Evolutionary conservation across 1,284 basidiomycete genomes (phyloP), one percentile per base, ranked within the genome.

Genomic region (Malassezia equina): DNA sequence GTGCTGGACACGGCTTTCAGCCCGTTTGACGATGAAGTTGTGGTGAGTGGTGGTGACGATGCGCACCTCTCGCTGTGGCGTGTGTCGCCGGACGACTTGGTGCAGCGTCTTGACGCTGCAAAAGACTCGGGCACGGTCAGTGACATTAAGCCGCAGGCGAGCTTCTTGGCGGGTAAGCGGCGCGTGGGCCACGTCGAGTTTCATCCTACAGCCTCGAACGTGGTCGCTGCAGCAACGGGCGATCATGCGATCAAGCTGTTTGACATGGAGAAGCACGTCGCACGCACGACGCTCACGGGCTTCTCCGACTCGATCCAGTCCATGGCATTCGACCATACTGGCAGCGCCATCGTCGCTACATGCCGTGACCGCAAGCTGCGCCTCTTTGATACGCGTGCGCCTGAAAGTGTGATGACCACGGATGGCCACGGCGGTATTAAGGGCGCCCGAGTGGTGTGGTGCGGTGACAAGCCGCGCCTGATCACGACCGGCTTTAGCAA

Each of bases 1-100:
- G 87, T 90, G n/a, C 85, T 96, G 47, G 93, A 96, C 77, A 96
- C 93, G 0, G 88, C 88, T 66, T 98, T 90, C 88, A 90, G 86
- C 0, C 91, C 91, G 1, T 90, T 94, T 75, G 85, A 91, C 73
- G 91, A 96, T 77, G 79, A 82, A 15, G 80, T 94, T 68, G 85
- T 95, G 61, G 90, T 86, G 3, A 91, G 88, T 1, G 87, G 81
- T 13, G 88, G 86, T 52, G 93, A 96, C 75, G 94, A 98, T 75
- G 90, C 91, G 29, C 90, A 90, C 67, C 80, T 88, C 58, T 83
- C 89, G 75, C 80, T 98, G 66, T 96, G 90, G 90, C 83, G 83
- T 41, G 78, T 80, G 40, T 88, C 96, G 19, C 81, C 81, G 53
- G 70, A 72, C 39, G 68, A 69, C 55, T 60, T 71, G 41, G 51